Evolutionary conservation across 345 rosid genomes (phyloP), one percentile per base, ranked within the genome.

Genomic region (Tarenaya hassleriana): DNA sequence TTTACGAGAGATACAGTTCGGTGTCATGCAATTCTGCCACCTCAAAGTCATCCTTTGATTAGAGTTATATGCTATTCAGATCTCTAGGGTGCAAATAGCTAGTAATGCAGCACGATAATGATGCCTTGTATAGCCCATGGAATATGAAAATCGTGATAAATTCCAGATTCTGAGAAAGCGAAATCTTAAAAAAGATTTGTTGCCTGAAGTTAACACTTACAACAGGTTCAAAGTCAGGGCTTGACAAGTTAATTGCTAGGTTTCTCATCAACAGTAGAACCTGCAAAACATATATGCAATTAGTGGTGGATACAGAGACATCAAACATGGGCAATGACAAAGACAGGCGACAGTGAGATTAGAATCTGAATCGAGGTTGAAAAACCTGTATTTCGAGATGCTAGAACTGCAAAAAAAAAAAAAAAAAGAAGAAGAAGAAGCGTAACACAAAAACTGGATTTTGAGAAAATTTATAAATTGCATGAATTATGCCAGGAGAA

Each of bases 261-360:
- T 92, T 92, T 66, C 76, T 81, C 90, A 88, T 92, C 82, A 92
- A 55, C 55, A 92, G 65, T 53, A 92, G 55, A 63, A 88, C 98
- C 98, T 92, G 76, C 67, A 76, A 49, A 46, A 72, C 55, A 18
- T n/a, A 24, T 33, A 9, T 19, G 4, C 10, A 21, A 47, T 53
- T 10, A 47, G 33, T 15, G 7, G 41, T 55, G 4, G 10, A 42
- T 21, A 1, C 49, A 38, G 24, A 17, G 42, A 32, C 39, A 8
- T n/a, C n/a, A 50, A 44, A 10, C 27, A 57, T 52, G 43, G 40
- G 57, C 35, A 49, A 55, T 14, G 34, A 64, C 56, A 16, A 8
- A 41, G 16, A 38, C 29, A 24, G 29, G 29, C 41, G 37, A 16
- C 40, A 41, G 2, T 24, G 17, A 20, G 27, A 24, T 29, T 16